phyloP scores from a whole-genome alignment of 352 stramenopile species.

The Phytophthora colocasiae region DNA sequence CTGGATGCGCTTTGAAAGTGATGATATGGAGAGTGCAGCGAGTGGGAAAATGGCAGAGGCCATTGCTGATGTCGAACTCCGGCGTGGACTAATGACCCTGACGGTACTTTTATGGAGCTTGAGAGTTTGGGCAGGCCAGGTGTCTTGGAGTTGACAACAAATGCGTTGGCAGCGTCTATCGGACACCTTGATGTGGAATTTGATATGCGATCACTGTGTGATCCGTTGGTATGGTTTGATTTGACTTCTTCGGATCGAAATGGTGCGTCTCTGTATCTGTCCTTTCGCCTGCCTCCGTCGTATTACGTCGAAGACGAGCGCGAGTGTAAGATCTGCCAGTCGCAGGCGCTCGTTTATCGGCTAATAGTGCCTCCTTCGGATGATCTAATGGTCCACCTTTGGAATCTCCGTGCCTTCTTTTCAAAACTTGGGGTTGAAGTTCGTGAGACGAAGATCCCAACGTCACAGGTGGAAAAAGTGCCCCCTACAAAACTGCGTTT shows the following conservation, averaged over 20 bases:
- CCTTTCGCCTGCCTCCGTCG: slow-evolving; percentile 47
- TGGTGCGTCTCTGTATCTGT: slow-evolving; percentile 41
- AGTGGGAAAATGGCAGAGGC: slow-evolving; percentile 22
- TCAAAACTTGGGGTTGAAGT: slow-evolving; percentile 57
- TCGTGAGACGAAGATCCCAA: slow-evolving; percentile 48
- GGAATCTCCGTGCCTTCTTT: slow-evolving; percentile 57
- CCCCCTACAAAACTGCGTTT: slow-evolving; percentile 14
- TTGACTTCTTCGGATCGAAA: slow-evolving; percentile 19
- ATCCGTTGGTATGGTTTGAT: slow-evolving; percentile 58
- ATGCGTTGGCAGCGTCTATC: slow-evolving; percentile 29
- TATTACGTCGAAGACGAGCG: slow-evolving; percentile 44
- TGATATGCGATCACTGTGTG: slow-evolving; percentile 54
- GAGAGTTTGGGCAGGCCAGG: slow-evolving; percentile 23
- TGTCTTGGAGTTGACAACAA: slow-evolving; percentile 25
- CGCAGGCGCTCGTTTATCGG: slow-evolving; percentile 47
- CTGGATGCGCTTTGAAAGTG: slow-evolving; percentile 61
- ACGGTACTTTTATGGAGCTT: slow-evolving; percentile 41
- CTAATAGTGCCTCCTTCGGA: slow-evolving; percentile 33
- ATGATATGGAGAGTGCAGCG: slow-evolving; percentile 45
- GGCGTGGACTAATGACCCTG: slow-evolving; percentile 44
- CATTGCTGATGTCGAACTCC: slow-evolving; percentile 31
- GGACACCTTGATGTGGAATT: slow-evolving; percentile 39
- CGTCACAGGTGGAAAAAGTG: slow-evolving; percentile 10
- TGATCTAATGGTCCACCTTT: slow-evolving; percentile 28
- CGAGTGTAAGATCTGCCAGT: slow-evolving; percentile 44